Evolutionary conservation across 73 alveolate genomes (phyloP).

Genomic region (Paramecium sonneborni): DNA sequence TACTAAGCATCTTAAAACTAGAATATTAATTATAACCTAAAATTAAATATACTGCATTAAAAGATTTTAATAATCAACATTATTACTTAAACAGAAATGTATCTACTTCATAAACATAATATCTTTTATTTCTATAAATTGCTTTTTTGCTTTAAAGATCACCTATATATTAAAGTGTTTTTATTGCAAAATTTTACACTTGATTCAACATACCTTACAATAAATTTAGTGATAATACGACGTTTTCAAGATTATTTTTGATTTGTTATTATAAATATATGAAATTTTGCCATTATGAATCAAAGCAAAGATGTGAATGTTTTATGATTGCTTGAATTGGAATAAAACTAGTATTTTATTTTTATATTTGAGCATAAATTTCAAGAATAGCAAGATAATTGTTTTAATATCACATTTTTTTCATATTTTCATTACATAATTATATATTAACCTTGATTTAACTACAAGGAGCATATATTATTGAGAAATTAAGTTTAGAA

Average conservation of each 20-base stretch:
- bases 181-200: background rate
- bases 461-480: background rate
- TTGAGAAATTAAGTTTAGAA: background rate
- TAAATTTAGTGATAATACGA: background rate
- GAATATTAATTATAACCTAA: background rate
- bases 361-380: background rate
- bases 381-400: background rate
- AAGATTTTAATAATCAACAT: background rate
- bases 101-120: background rate
- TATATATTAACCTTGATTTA: background rate
- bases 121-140: too few relatives aligned
- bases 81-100: background rate
- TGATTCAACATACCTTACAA: background rate
- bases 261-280: background rate
- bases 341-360: slow-evolving; percentile 7
- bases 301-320: background rate
- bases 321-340: slow-evolving; percentile 26
- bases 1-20: background rate
- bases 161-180: background rate
- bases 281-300: slow-evolving; percentile 11
- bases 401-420: background rate
- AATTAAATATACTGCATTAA: background rate
- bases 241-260: background rate
- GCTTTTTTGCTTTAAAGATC: background rate
- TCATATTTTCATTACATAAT: background rate